These are phyloP conservation scores for Ambispora gerdemannii DNA, from an alignment of 192 early-diverging fungal genomes.

Conservation along the genomic window DNA sequence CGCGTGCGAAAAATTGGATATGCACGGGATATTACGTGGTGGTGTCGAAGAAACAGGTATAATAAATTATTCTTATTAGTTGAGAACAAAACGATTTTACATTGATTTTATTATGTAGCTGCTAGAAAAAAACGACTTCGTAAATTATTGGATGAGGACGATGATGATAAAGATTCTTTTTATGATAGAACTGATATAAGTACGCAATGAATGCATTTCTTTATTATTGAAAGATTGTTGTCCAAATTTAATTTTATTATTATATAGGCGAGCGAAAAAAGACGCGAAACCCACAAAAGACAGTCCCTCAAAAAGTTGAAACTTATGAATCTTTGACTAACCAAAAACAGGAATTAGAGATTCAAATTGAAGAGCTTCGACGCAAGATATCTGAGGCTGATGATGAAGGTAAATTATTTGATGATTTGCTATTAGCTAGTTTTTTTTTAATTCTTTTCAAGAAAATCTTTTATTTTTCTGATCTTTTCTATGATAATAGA, in stretches of 20 bases:
- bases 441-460: too few species aligned
- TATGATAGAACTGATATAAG: slow-evolving; percentile 61
- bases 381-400: slow-evolving; percentile 10
- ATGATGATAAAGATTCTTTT: slow-evolving; percentile 61
- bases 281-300: slow-evolving; percentile 27
- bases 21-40: slow-evolving; percentile 42
- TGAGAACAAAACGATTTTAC: background rate
- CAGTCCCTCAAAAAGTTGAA: slow-evolving; percentile 50
- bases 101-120: slow-evolving; percentile 16
- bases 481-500: slow-evolving; percentile 8
- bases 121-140: slow-evolving; percentile 28
- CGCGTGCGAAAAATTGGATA: slow-evolving; percentile 63
- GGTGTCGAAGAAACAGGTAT: slow-evolving; percentile 29
- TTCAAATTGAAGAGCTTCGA: slow-evolving; percentile 37
- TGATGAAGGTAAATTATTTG: background rate
- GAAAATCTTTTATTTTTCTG: background rate
- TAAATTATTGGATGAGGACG: slow-evolving; percentile 34
- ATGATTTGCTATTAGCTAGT: too few species aligned
- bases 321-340: slow-evolving; percentile 60
- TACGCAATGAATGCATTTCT: background rate
- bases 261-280: slow-evolving; percentile 33
- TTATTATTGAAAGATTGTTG: background rate
- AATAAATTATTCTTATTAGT: background rate
- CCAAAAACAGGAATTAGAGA: slow-evolving; percentile 29
- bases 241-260: background rate